Conservation (phyloP, 768 basidiomycete genomes). For the Dioszegia crocea region DNA sequence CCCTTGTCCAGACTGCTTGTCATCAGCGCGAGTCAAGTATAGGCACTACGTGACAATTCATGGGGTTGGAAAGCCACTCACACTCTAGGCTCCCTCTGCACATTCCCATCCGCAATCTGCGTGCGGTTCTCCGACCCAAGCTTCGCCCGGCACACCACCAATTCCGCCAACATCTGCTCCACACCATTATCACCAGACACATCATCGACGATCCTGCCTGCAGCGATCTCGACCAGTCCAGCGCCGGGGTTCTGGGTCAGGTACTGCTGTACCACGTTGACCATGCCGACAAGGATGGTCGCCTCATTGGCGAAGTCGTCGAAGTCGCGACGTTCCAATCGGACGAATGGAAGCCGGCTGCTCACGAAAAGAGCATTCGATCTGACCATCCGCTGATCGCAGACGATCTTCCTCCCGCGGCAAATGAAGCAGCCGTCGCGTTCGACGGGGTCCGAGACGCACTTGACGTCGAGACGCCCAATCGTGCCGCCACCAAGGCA, state of each 20-base stretch:
- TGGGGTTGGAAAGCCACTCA: background rate
- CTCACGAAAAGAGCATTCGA: background rate
- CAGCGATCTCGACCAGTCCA: no score
- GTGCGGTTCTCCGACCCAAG: background rate
- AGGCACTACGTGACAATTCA: background rate
- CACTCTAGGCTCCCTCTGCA: background rate
- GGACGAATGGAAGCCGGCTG: background rate
- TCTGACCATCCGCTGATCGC: background rate
- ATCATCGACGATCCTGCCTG: background rate
- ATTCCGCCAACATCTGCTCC: background rate
- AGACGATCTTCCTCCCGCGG: background rate
- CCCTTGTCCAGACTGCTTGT: background rate
- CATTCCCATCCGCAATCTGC: background rate
- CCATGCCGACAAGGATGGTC: background rate
- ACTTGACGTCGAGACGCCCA: background rate
- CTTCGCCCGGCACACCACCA: background rate
- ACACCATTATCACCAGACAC: background rate
- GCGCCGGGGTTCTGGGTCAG: background rate
- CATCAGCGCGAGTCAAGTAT: background rate
- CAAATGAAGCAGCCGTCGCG: background rate
- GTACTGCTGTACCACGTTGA: background rate
- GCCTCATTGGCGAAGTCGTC: background rate
- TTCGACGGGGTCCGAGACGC: background rate
- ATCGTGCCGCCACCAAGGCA: background rate
- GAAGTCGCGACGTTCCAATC: background rate